Base-by-base conservation (phyloP, 371 early-diverging fungal genomes). In the Coemansia sp. region DNA sequence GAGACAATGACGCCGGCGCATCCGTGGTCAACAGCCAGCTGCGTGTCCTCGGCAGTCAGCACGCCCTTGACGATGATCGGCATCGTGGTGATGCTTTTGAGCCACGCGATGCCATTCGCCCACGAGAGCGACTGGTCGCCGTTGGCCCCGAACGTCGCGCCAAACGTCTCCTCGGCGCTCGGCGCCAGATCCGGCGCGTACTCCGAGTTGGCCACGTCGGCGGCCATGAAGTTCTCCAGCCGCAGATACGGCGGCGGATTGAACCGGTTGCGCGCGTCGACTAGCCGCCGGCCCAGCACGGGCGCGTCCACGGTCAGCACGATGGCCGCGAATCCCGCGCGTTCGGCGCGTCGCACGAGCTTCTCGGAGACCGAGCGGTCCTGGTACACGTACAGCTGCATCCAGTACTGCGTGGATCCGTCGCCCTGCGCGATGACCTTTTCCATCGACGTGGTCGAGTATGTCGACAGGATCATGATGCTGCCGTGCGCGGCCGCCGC, bases 261-360 rank as follows among this genome's bases (percentile, higher is more conserved):
- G 58, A 90, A 92, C 71, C 87, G 88, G 66, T 87, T 84, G 36
- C 98, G 85, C 84, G 93, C 93, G 79, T 96, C 95, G 48, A 91
- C 90, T 52, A 94, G 90, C 9, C 97, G 88, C 10, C 88, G 82
- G 38, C 95, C 97, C 49, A 96, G 80, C 65, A 87, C 84, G 4
- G 97, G 97, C 0, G 95, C 90, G 80, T 97, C 98, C 5, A 91
- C 97, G 1, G 97, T 98, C 38, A 96, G 85, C 63, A 94, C 90
- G 7, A 98, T 72, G 0, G 86, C 92, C 68, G 90, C 91, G 76
- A 86, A 88, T 3, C 97, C 98, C 8, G 83, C 81, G 30, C 64
- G 72, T 65, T 96, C 94, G 6, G 95, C 98, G 31, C 88, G 81
- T 40, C 85, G 69, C 5, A 98, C 85, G 34, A 98, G 77, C 35